These are phyloP conservation scores for Eucalyptus tenuipes DNA, from an alignment of 345 rosid genomes.

Conservation along the genomic window DNA sequence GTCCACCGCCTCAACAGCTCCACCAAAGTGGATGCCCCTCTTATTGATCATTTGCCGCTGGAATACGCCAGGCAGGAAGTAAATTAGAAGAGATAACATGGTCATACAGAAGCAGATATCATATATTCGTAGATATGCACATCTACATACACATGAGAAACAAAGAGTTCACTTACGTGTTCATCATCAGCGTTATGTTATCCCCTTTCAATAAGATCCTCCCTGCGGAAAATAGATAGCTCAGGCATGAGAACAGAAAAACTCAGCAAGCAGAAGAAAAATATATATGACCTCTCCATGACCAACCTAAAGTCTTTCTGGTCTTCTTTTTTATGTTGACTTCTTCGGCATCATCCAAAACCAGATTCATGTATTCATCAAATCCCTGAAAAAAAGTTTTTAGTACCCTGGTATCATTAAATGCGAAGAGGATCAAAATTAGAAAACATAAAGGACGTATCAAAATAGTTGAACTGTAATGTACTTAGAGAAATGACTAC, in stretches of 20 bases:
- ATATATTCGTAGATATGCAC: background rate
- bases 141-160: background rate
- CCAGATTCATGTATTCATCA: constrained; percentile 97
- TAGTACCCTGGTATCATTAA: background rate
- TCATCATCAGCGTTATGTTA: constrained; percentile 93
- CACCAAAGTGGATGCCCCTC: background rate
- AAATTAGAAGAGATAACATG: background rate
- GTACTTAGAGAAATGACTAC: background rate
- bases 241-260: background rate
- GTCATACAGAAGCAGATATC: background rate
- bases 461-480: background rate
- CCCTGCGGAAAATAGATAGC: constrained; percentile 23
- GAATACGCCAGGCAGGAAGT: background rate
- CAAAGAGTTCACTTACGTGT: constrained; percentile 35
- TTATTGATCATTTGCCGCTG: constrained; percentile 45
- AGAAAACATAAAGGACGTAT: background rate
- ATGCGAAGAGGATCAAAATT: background rate
- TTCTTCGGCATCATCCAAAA: constrained; percentile 95
- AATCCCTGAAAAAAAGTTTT: constrained; percentile 41
- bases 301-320: constrained; percentile 67
- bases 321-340: constrained; percentile 80
- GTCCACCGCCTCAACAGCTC: background rate
- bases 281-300: background rate
- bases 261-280: background rate
- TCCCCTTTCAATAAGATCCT: constrained; percentile 89